Percentiles rank a stretch among this genome's conserved stretches.
Conservation (phyloP, 306 rosid genomes). For the Alnus glutinosa region DNA sequence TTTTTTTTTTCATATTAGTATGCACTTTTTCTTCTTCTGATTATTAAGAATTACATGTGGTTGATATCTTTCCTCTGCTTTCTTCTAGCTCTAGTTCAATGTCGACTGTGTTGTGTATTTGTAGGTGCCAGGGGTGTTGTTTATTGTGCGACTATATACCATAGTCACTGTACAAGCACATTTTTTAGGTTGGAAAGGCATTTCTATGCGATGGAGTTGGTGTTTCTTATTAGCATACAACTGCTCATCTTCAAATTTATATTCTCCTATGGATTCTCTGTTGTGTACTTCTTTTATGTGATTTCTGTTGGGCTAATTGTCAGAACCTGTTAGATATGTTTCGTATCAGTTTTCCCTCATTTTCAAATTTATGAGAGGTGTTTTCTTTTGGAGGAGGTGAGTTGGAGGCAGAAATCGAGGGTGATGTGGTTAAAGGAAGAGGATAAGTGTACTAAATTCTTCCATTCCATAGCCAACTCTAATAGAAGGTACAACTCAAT, state of each 20-base stretch:
- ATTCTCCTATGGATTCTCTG: not conserved
- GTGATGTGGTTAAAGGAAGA: too few relatives aligned
- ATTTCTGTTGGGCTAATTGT: not conserved
- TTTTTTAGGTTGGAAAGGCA: not conserved
- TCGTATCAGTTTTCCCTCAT: not conserved
- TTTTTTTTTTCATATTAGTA: conserved; percentile 5
- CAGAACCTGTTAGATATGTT: not conserved
- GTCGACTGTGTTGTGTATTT: conserved; percentile 14
- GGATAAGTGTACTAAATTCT: too few relatives aligned
- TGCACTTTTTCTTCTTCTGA: conserved; percentile 4
- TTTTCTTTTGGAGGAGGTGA: too few relatives aligned
- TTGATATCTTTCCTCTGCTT: not conserved
- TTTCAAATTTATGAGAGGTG: too few relatives aligned
- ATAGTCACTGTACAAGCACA: not conserved
- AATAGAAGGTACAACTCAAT: too few relatives aligned
- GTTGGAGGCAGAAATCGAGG: too few relatives aligned
- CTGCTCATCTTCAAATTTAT: conserved; percentile 6
- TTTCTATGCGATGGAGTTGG: conserved; percentile 8
- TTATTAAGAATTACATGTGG: not conserved
- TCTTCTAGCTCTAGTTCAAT: conserved; percentile 13
- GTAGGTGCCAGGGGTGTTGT: conserved; percentile 18
- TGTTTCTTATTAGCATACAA: conserved; percentile 9
- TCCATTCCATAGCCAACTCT: too few relatives aligned
- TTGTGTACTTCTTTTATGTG: not conserved
- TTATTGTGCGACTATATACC: conserved; percentile 21